These are phyloP conservation scores for Tylopilus sp. DNA, from an alignment of 768 basidiomycete species.

Conservation along the genomic window DNA sequence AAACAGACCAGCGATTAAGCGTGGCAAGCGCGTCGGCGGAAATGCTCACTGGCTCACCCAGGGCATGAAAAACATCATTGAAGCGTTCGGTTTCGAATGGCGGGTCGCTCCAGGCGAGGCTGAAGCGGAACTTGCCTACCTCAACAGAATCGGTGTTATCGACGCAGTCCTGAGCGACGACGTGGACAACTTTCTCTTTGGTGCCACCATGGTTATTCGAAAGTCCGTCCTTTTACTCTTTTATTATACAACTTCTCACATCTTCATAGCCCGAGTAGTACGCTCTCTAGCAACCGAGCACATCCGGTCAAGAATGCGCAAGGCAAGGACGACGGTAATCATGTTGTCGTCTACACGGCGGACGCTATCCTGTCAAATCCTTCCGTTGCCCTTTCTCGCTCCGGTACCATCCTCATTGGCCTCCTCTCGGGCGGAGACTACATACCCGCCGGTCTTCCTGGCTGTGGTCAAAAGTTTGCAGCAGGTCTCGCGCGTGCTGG, in stretches of 20 bases:
- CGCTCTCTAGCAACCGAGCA: slow-evolving; percentile 65
- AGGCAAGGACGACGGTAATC: slow-evolving; percentile 74
- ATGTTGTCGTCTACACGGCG: slow-evolving; percentile 43
- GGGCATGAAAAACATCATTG: slow-evolving; percentile 75
- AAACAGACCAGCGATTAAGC: slow-evolving; percentile 75
- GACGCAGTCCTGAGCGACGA: slow-evolving; percentile 92
- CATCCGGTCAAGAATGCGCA: slow-evolving; percentile 60
- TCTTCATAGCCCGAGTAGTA: slow-evolving; percentile 57
- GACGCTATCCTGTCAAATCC: slow-evolving; percentile 41
- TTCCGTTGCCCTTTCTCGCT: slow-evolving; percentile 47
- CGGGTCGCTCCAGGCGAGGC: slow-evolving; percentile 88
- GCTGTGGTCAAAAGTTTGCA: slow-evolving; percentile 70
- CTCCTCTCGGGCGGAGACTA: slow-evolving; percentile 92
- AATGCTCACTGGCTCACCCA: slow-evolving; percentile 62
- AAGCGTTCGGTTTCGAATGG: slow-evolving; percentile 81
- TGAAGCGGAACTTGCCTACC: slow-evolving; percentile 87
- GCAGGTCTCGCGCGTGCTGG: slow-evolving; percentile 79
- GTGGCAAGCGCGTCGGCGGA: slow-evolving; percentile 67
- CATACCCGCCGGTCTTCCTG: slow-evolving; percentile 60
- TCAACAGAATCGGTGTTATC: slow-evolving; percentile 77
- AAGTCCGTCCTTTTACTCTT: slow-evolving; percentile 48
- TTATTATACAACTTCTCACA: slow-evolving; percentile 2
- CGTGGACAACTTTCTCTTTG: slow-evolving; percentile 90
- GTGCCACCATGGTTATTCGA: slow-evolving; percentile 76
- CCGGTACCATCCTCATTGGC: slow-evolving; percentile 79